A percentile compares a stretch with the other conserved stretches of the same genome.
phyloP scores from a whole-genome alignment of 805 yeast species.

The Candida broadrunensis region DNA sequence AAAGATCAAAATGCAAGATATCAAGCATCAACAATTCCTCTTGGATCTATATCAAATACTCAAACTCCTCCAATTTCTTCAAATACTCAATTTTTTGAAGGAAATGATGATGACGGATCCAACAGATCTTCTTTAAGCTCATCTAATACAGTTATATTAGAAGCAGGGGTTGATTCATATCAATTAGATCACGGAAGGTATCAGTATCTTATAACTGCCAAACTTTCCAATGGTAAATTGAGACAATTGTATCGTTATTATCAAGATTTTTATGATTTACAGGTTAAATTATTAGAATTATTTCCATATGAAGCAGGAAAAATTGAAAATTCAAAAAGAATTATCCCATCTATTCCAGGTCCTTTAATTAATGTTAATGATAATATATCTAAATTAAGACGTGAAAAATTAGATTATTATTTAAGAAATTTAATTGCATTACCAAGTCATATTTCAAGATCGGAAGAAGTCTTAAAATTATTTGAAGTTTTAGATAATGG shows the following conservation, averaged over 20 bases:
- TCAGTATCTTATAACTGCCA: conserved; percentile 77
- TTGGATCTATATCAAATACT: conserved; percentile 45
- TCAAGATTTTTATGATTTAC: conserved; percentile 95
- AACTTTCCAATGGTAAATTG: conserved; percentile 61
- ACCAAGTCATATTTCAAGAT: conserved; percentile 73
- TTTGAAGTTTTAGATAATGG: conserved; percentile 61
- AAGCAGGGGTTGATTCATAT: conserved; percentile 76
- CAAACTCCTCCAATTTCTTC: conserved; percentile 29
- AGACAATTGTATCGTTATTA: conserved; percentile 83
- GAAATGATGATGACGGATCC: conserved; percentile 13
- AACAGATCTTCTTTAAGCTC: conserved; percentile 31
- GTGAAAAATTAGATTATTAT: conserved; percentile 53
- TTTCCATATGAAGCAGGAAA: conserved; percentile 94
- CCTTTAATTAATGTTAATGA: conserved; percentile 92
- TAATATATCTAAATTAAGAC: conserved; percentile 49
- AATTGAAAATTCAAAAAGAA: conserved; percentile 69
- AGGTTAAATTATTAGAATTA: conserved; percentile 72
- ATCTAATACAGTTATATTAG: conserved; percentile 39
- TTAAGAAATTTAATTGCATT: conserved; percentile 58
- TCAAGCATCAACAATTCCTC: conserved; percentile 82
- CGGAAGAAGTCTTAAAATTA: conserved; percentile 63
- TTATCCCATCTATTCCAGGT: conserved; percentile 93
- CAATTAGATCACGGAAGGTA: conserved; percentile 81
- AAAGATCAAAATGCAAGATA: conserved; percentile 85
- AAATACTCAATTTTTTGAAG: conserved; percentile 37